Evolutionary conservation across 495 filamentous ascomycete genomes (phyloP).

Genomic region (Trichoderma virens): DNA sequence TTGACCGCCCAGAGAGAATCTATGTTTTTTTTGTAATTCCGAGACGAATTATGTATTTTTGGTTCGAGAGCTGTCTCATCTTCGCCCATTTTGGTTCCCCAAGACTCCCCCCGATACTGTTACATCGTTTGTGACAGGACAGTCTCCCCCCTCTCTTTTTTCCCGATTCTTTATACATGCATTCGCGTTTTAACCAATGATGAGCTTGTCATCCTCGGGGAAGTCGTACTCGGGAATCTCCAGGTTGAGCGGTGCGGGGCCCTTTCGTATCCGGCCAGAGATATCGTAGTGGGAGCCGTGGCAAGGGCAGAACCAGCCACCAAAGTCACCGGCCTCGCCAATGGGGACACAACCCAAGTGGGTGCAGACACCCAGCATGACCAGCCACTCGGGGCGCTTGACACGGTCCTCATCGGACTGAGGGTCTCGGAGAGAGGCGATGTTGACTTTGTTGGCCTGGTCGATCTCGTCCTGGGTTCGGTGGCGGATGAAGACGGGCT

Average conservation of each 20-base stretch:
- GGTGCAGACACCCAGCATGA: slow-evolving; percentile 99
- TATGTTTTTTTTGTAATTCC: not conserved
- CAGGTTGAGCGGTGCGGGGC: slow-evolving; percentile 92
- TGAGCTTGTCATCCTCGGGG: slow-evolving; percentile 65
- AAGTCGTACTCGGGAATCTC: slow-evolving; percentile 89
- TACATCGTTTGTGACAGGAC: slow-evolving; percentile 1
- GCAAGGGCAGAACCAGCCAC: slow-evolving; percentile 99
- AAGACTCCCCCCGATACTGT: not conserved
- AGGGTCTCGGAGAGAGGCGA: slow-evolving; percentile 79
- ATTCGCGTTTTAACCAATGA: slow-evolving; percentile 60
- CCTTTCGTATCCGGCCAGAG: slow-evolving; percentile 91
- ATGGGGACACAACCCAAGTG: slow-evolving; percentile 98
- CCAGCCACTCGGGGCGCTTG: slow-evolving; percentile 96
- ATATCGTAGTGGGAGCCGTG: slow-evolving; percentile 99
- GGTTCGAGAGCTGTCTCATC: not conserved
- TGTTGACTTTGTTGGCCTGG: slow-evolving; percentile 70
- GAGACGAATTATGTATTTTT: not conserved
- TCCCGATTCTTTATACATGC: not conserved
- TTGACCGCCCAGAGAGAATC: slow-evolving; percentile 3
- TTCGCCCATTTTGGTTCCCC: not conserved
- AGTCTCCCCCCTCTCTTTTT: not conserved
- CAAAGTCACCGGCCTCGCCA: slow-evolving; percentile 95
- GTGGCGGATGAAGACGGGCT: slow-evolving; percentile 99
- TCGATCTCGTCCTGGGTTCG: slow-evolving; percentile 81
- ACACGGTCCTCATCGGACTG: slow-evolving; percentile 86